A percentile compares a stretch with the other conserved stretches of the same genome.
phyloP scores from a whole-genome alignment of 352 stramenopile species.

The Globisporangium cederbergense region DNA sequence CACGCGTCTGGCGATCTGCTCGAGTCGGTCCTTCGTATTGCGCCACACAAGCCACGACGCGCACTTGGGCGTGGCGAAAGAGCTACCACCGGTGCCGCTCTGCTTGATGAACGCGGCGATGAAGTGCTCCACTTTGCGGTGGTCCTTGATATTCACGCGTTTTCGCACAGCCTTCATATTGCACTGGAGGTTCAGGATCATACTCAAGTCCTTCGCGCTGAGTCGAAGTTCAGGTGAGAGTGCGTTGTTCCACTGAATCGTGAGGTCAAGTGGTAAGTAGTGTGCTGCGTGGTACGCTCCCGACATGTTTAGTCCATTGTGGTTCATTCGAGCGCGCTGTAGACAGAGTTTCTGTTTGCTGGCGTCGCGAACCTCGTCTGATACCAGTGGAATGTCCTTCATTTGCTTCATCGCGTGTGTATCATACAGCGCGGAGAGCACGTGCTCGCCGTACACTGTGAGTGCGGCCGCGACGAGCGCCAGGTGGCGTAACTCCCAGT shows the following conservation, averaged over 20 bases:
- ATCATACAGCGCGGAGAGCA: conserved; percentile 10
- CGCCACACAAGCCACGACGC: conserved; percentile 8
- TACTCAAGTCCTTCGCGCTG: background rate
- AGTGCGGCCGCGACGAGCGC: conserved; percentile 11
- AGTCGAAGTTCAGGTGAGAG: background rate
- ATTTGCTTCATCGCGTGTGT: background rate
- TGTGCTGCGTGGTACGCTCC: conserved; percentile 9
- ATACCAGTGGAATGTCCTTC: conserved; percentile 13
- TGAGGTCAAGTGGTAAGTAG: conserved; percentile 13
- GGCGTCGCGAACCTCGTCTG: conserved; percentile 8
- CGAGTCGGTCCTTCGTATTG: conserved; percentile 12
- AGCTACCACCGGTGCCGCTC: background rate
- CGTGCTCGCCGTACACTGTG: conserved; percentile 5
- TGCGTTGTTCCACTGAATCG: conserved; percentile 17
- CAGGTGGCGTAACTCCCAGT: conserved; percentile 10
- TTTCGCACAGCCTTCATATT: conserved; percentile 7
- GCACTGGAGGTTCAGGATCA: conserved; percentile 10
- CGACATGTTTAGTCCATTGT: background rate
- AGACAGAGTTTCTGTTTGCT: conserved; percentile 8
- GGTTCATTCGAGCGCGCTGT: background rate
- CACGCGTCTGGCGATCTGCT: conserved; percentile 1
- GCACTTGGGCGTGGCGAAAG: background rate
- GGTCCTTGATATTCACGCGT: conserved; percentile 11
- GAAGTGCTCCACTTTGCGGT: conserved; percentile 16
- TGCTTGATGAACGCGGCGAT: conserved; percentile 11